A percentile compares a stretch with the other conserved stretches of the same genome.
phyloP scores from a whole-genome alignment of 1,284 basidiomycete species.

The Trametes polyzona region DNA sequence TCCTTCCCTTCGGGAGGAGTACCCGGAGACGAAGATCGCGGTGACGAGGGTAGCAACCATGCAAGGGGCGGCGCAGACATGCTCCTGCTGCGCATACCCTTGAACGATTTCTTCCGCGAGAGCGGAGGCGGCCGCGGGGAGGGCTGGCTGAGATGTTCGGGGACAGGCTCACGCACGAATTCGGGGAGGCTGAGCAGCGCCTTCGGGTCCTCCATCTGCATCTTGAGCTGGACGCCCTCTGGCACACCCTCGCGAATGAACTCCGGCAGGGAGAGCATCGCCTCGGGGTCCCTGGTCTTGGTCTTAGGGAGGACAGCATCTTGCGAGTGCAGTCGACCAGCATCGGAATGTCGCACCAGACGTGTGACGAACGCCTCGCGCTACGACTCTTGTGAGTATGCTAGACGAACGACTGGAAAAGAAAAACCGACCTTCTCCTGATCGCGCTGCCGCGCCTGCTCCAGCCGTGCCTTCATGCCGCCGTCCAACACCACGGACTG shows the following conservation, averaged over 20 bases:
- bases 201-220: constrained; percentile 46
- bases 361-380: constrained; percentile 73
- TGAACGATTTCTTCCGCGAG: constrained; percentile 33
- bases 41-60: constrained; percentile 54
- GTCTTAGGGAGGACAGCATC: constrained; percentile 54
- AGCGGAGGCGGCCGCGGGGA: constrained; percentile 33
- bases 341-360: constrained; percentile 65
- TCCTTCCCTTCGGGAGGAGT: constrained; percentile 20
- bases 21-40: constrained; percentile 28
- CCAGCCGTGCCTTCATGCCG: constrained; percentile 55
- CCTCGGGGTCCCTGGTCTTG: constrained; percentile 55
- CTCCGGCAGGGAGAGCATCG: constrained; percentile 62
- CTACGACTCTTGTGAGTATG: constrained; percentile 39
- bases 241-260: constrained; percentile 64
- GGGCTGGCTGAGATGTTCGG: constrained; percentile 25
- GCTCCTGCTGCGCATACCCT: constrained; percentile 56
- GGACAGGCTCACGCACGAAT: constrained; percentile 51
- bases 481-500: constrained; percentile 71
- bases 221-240: constrained; percentile 30
- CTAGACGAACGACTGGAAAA: constrained; percentile 9
- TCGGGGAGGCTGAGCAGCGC: constrained; percentile 63
- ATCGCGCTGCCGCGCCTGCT: constrained; percentile 57
- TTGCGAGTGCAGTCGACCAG: constrained; percentile 71
- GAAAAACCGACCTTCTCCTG: constrained; percentile 57
- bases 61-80: constrained; percentile 72